These are phyloP conservation scores for Lathyrus sativus DNA, from an alignment of 306 rosid genomes.

Conservation along the genomic window DNA sequence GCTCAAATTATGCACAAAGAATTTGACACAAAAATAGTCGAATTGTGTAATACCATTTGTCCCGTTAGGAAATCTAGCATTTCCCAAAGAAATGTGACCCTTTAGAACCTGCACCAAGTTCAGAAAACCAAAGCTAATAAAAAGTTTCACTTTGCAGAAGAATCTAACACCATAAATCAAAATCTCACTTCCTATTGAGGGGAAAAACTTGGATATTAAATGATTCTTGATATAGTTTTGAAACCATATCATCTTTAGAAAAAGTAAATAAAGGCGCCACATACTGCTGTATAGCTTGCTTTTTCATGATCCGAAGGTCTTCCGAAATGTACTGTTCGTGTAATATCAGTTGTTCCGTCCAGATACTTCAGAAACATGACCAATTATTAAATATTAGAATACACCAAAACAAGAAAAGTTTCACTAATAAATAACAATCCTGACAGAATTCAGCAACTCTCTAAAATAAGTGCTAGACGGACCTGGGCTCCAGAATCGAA, in stretches of 20 bases:
- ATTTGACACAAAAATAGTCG: constrained; percentile 20
- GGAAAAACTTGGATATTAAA: constrained; percentile 28
- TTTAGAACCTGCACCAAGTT: constrained; percentile 73
- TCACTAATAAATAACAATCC: constrained; percentile 13
- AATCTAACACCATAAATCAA: too few species aligned
- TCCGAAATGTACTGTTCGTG: constrained; percentile 96
- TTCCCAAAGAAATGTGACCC: constrained; percentile 92
- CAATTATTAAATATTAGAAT: constrained; percentile 34
- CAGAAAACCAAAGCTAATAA: constrained; percentile 31
- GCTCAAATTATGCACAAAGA: constrained; percentile 24
- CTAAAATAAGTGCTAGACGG: constrained; percentile 24
- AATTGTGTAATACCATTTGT: constrained; percentile 65
- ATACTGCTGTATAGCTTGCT: constrained; percentile 87
- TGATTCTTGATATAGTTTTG: not conserved
- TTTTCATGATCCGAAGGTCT: constrained; percentile 88
- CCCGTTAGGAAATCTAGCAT: constrained; percentile 94
- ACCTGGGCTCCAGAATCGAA: constrained; percentile 99
- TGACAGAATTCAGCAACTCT: constrained; percentile 13
- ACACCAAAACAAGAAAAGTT: constrained; percentile 12
- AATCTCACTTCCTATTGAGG: not conserved
- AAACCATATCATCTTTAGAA: constrained; percentile 12
- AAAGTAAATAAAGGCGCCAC: constrained; percentile 44
- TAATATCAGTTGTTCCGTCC: constrained; percentile 98
- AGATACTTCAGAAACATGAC: constrained; percentile 67
- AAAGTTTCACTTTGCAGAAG: too few species aligned